A percentile compares a stretch with the other conserved stretches of the same genome.
phyloP scores from a whole-genome alignment of 2,329 filamentous ascomycete species.

The Septoria petroselini region DNA sequence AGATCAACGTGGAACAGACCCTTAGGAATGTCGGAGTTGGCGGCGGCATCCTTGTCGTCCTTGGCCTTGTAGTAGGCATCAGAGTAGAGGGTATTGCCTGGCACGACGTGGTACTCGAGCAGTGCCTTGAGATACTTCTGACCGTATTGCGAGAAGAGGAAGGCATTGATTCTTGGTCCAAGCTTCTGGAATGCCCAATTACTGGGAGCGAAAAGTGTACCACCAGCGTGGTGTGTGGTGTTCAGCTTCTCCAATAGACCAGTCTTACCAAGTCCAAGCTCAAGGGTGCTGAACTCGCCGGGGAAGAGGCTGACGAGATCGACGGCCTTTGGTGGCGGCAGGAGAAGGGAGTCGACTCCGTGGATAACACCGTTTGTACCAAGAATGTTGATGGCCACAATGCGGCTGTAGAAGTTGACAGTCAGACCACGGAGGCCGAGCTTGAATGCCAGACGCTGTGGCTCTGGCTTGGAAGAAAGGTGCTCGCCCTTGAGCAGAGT shows the following conservation, averaged over 20 bases:
- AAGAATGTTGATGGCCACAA: conserved; percentile 67
- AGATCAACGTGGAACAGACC: conserved; percentile 67
- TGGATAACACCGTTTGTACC: conserved; percentile 80
- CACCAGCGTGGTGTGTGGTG: conserved; percentile 56
- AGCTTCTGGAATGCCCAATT: conserved; percentile 79
- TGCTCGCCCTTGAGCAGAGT: conserved; percentile 59
- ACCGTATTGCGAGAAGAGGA: conserved; percentile 76
- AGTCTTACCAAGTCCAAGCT: conserved; percentile 71
- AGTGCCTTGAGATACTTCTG: conserved; percentile 73
- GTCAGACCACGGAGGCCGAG: conserved; percentile 61
- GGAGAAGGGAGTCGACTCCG: conserved; percentile 68
- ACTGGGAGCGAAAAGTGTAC: conserved; percentile 75
- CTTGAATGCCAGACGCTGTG: conserved; percentile 69
- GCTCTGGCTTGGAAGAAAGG: conserved; percentile 58
- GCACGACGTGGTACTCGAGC: conserved; percentile 73
- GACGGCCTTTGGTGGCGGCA: conserved; percentile 67
- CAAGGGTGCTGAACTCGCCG: conserved; percentile 71
- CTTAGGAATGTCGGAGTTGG: conserved; percentile 36
- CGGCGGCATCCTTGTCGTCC: conserved; percentile 26
- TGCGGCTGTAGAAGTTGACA: conserved; percentile 73
- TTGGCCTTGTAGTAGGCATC: conserved; percentile 66
- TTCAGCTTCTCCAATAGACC: conserved; percentile 62
- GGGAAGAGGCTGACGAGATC: conserved; percentile 66
- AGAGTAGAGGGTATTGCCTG: conserved; percentile 74
- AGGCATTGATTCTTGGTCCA: conserved; percentile 70